Base-by-base conservation (phyloP, 2,329 filamentous ascomycete genomes). In the Scytalidium sp. region DNA sequence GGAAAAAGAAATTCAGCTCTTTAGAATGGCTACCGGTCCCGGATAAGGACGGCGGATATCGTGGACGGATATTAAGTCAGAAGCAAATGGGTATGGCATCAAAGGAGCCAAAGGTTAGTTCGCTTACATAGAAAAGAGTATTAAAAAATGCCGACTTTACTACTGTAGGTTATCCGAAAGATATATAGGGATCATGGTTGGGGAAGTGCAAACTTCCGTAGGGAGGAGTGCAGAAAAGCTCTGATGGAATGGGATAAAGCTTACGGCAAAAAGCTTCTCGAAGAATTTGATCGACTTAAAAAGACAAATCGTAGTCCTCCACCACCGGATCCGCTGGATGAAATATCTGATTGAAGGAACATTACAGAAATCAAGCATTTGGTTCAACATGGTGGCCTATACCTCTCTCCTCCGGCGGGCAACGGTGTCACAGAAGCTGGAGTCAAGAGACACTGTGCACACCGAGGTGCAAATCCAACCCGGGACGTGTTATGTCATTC, bases 201-300 rank as follows among this genome's bases (percentile, higher is more conserved):
- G 43, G 43, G 43, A 46, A 39, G 43, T 39, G n/a, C 43, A 39
- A 21, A 20, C 17, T 46, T 46, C 43, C 25, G 17, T n/a, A 46
- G 32, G 43, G 43, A 39, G 32, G 43, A 39, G 25, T 46, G 43
- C 19, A 39, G 43, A 25, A 39, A 46, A 25, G 43, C 25, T 20
- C 36, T 46, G 25, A 46, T 21, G 25, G 43, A 20, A 19, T 46
- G 25, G 25, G 13, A 9, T 21, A 46, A 46, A 13, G 43, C 25
- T 46, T 21, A 19, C 8, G 17, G 25, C 2, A 7, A 46, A 25
- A 46, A 13, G 32, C 25, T 46, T 15, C 3, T 39, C 32, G 43
- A 27, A 15, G 43, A 39, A 19, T 19, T 27, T 39, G 8, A 19
- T 36, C 10, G 9, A 23, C 22, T 45, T 45, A 22, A 22, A 22